Conservation (phyloP, 208 protist genomes). For the Acanthamoeba healyi region DNA sequence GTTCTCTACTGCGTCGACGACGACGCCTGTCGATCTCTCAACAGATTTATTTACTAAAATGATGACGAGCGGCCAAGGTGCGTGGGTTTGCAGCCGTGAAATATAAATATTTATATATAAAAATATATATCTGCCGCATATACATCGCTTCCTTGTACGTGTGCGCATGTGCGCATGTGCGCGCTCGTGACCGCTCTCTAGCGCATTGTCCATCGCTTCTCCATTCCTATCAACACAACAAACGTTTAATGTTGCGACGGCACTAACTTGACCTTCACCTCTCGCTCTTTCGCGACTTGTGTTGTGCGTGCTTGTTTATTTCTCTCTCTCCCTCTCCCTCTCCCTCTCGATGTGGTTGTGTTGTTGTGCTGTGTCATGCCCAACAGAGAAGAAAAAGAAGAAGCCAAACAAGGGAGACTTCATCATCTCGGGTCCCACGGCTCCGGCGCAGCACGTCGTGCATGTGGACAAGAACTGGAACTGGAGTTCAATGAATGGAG, state of each 20-base stretch:
- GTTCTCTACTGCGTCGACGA: too few relatives aligned
- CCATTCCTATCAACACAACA: too few relatives aligned
- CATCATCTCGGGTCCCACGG: conserved; percentile 43
- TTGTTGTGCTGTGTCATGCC: neutral
- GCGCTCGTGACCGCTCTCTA: too few relatives aligned
- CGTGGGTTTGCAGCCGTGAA: neutral
- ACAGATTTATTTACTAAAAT: neutral
- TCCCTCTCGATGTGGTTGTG: neutral
- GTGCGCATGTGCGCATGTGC: too few relatives aligned
- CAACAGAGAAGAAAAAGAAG: conserved; percentile 17
- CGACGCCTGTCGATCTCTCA: too few relatives aligned
- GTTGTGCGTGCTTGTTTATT: too few relatives aligned
- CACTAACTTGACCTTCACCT: too few relatives aligned
- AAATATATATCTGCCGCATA: neutral
- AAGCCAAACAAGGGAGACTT: neutral
- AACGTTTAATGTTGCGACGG: too few relatives aligned
- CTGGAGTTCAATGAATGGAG: conserved; percentile 39
- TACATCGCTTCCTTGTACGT: too few relatives aligned
- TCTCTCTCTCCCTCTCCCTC: too few relatives aligned
- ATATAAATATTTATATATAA: neutral
- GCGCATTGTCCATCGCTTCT: too few relatives aligned
- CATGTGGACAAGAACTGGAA: conserved; percentile 43
- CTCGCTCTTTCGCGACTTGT: too few relatives aligned
- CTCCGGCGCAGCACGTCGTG: conserved; percentile 14
- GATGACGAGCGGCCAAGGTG: neutral